Percentiles rank a stretch among this genome's conserved stretches.
Conservation (phyloP, 306 rosid genomes). For the Benincasa hispida region DNA sequence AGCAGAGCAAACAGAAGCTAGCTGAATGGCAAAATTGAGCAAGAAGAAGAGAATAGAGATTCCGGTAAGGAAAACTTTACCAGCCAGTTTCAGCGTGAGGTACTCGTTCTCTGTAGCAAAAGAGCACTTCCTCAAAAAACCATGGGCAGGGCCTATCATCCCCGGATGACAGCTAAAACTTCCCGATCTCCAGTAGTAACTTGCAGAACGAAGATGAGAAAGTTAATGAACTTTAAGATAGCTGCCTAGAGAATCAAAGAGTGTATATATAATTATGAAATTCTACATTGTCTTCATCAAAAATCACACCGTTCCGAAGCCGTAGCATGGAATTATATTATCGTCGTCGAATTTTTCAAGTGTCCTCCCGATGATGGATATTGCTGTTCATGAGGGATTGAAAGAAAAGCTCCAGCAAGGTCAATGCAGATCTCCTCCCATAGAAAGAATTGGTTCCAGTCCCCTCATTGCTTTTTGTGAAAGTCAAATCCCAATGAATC, state of each 20-base stretch:
- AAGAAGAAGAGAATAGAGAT: neutral
- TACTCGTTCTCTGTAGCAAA: conserved; percentile 16
- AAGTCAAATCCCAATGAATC: conserved; percentile 22
- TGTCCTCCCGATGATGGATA: conserved; percentile 21
- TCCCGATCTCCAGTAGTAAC: conserved; percentile 17
- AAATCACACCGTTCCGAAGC: conserved; percentile 19
- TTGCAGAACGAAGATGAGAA: too few relatives aligned
- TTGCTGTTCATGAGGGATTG: conserved; percentile 27
- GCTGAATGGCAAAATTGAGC: neutral
- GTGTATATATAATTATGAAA: neutral
- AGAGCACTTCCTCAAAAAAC: conserved; percentile 22
- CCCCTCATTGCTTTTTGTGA: conserved; percentile 24
- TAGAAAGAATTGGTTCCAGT: conserved; percentile 19
- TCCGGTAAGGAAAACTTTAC: neutral
- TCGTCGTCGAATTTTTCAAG: conserved; percentile 21
- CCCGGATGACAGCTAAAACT: conserved; percentile 16
- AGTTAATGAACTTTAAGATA: neutral
- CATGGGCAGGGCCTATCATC: conserved; percentile 10
- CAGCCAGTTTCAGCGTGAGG: conserved; percentile 15
- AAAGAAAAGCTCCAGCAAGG: conserved; percentile 11
- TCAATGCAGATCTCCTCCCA: conserved; percentile 14
- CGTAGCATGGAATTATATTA: conserved; percentile 23
- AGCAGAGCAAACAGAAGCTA: neutral
- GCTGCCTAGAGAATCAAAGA: too few relatives aligned
- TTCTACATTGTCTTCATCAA: neutral